Evolutionary conservation across 306 rosid genomes (phyloP).

Genomic region (Malus sieversii): DNA sequence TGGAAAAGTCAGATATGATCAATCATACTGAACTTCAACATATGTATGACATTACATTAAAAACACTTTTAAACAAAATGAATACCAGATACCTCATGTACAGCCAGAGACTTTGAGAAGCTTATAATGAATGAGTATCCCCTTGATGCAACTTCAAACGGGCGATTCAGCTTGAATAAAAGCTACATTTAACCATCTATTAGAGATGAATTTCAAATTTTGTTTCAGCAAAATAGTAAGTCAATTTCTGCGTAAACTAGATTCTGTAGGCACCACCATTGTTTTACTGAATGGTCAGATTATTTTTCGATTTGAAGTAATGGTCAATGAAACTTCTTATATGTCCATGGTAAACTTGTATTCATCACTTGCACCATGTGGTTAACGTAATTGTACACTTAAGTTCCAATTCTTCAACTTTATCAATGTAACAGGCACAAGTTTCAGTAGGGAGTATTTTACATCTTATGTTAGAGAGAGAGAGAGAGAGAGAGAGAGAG

Average conservation of each 20-base stretch:
- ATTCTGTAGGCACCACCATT: background rate
- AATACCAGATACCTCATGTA: constrained; percentile 62
- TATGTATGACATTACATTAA: constrained; percentile 10
- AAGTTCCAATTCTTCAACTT: background rate
- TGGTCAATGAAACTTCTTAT: background rate
- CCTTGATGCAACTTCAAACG: constrained; percentile 85
- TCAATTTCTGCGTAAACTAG: background rate
- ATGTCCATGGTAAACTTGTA: background rate
- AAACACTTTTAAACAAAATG: background rate
- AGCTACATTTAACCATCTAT: constrained; percentile 51
- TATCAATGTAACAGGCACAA: background rate
- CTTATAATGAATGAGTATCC: constrained; percentile 88
- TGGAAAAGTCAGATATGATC: constrained; percentile 9
- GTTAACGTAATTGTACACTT: background rate
- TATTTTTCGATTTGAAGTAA: background rate
- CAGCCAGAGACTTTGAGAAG: constrained; percentile 79
- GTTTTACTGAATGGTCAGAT: background rate
- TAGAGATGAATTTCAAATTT: constrained; percentile 6
- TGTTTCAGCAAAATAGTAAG: background rate
- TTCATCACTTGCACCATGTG: background rate
- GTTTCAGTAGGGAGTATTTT: background rate
- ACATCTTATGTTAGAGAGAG: background rate
- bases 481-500: background rate
- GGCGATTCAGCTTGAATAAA: constrained; percentile 81
- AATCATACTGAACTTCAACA: constrained; percentile 12